Conservation (phyloP, 2,329 filamentous ascomycete species). For the Rachicladosporium sp. region DNA sequence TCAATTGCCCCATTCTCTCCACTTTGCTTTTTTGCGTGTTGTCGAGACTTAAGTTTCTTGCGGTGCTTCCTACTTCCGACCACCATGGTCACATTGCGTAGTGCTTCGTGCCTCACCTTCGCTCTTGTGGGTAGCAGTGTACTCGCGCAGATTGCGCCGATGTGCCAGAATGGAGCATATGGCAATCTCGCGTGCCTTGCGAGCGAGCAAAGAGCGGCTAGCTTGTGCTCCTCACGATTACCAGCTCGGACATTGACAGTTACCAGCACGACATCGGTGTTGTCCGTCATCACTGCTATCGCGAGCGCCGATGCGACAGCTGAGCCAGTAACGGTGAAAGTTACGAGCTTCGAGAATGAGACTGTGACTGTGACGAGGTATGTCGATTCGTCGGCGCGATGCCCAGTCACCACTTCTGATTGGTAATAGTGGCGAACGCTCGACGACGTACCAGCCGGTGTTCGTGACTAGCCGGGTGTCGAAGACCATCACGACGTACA, state of each 20-base stretch:
- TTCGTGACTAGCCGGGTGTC: constrained; percentile 1
- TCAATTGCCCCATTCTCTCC: too few species aligned
- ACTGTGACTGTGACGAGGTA: constrained; percentile 3
- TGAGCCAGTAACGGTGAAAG: constrained; percentile 1
- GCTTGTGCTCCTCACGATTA: constrained; percentile 2
- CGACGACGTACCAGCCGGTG: constrained; percentile 2
- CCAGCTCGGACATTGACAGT: not conserved
- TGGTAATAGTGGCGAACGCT: not conserved
- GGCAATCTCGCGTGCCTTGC: too few species aligned
- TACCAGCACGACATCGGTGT: constrained; percentile 5
- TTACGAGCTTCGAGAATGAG: constrained; percentile 1
- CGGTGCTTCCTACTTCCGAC: too few species aligned
- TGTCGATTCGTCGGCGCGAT: too few species aligned
- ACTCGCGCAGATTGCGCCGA: too few species aligned
- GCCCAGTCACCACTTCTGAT: too few species aligned
- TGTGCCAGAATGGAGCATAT: too few species aligned
- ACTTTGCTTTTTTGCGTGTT: too few species aligned
- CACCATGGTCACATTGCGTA: too few species aligned
- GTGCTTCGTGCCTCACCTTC: too few species aligned
- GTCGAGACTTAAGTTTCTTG: too few species aligned
- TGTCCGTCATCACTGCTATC: constrained; percentile 1
- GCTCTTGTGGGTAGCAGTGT: too few species aligned
- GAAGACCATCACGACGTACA: constrained; percentile 4
- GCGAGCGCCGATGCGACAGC: not conserved
- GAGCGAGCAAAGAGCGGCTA: not conserved